Conservation (phyloP, 495 filamentous ascomycete genomes). For the Acidomyces sp. region DNA sequence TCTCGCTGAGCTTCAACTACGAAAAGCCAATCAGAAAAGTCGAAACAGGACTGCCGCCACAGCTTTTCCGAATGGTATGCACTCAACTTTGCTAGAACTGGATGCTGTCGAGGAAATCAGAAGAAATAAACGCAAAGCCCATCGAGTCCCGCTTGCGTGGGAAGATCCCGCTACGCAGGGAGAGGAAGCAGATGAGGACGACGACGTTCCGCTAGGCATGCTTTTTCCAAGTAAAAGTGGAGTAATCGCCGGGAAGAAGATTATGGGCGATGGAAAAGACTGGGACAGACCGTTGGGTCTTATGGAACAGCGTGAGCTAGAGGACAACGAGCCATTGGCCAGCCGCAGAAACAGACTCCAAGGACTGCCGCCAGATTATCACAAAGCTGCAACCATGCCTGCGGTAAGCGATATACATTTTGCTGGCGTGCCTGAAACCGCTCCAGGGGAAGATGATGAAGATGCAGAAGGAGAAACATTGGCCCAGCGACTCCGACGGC, state of each 20-base stretch:
- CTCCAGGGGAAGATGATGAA: conserved; percentile 15
- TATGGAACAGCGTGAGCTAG: conserved; percentile 69
- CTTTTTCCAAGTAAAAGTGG: conserved; percentile 53
- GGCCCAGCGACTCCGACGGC: conserved; percentile 55
- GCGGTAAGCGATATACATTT: conserved; percentile 6
- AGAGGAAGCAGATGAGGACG: conserved; percentile 47
- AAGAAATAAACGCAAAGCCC: conserved; percentile 56
- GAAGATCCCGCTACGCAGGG: conserved; percentile 48
- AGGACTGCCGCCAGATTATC: conserved; percentile 32
- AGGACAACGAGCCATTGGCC: conserved; percentile 85
- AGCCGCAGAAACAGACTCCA: conserved; percentile 62
- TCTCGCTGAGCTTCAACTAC: conserved; percentile 78
- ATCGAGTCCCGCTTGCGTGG: conserved; percentile 79
- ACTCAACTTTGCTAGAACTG: conserved; percentile 78
- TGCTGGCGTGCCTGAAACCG: conserved; percentile 5
- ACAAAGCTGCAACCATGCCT: neutral
- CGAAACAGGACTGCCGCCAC: conserved; percentile 56
- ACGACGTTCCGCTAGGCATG: conserved; percentile 76
- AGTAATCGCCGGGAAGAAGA: conserved; percentile 38
- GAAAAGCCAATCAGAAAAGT: conserved; percentile 70
- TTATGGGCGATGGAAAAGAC: conserved; percentile 14
- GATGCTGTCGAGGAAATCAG: conserved; percentile 85
- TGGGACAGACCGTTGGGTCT: conserved; percentile 62
- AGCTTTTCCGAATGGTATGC: conserved; percentile 61
- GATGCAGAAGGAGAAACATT: conserved; percentile 69